These are phyloP conservation scores for Coemansia sp. DNA, from an alignment of 192 early-diverging fungal species.

Conservation along the genomic window DNA sequence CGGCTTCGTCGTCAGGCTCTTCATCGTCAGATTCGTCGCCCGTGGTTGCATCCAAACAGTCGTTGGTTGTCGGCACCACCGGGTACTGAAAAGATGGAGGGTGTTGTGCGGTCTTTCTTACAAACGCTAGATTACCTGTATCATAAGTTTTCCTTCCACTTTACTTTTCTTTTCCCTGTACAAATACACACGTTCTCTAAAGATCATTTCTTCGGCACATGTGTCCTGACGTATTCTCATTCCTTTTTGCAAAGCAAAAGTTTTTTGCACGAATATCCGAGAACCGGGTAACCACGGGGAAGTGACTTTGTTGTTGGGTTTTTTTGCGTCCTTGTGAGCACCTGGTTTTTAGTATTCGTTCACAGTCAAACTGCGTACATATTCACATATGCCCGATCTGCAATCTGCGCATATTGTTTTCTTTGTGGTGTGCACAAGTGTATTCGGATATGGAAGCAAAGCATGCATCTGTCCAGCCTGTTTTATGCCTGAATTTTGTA, in stretches of 20 bases:
- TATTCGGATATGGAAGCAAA: neutral
- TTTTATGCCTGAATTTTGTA: neutral
- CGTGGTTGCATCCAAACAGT: constrained; percentile 11
- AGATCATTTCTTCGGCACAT: too few relatives aligned
- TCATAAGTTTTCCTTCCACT: constrained; percentile 1
- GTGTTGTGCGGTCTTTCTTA: neutral
- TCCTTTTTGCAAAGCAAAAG: too few relatives aligned
- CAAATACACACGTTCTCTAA: too few relatives aligned
- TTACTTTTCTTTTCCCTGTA: neutral
- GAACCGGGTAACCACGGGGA: neutral
- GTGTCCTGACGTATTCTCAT: too few relatives aligned
- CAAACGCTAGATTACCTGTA: neutral
- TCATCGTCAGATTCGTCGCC: neutral
- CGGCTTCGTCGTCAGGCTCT: neutral
- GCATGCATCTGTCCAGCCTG: neutral
- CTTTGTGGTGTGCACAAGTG: neutral
- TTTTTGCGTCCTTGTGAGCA: neutral
- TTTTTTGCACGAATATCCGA: neutral
- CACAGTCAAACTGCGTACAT: neutral
- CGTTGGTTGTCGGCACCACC: constrained; percentile 20
- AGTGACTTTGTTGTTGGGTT: too few relatives aligned
- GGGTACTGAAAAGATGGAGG: constrained; percentile 3
- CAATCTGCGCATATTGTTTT: neutral
- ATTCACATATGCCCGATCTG: neutral
- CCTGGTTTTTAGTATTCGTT: neutral